Evolutionary conservation across 2,329 filamentous ascomycete species (phyloP), one percentile per base, ranked within the genome.

Genomic region (Ophiobolus disseminans): DNA sequence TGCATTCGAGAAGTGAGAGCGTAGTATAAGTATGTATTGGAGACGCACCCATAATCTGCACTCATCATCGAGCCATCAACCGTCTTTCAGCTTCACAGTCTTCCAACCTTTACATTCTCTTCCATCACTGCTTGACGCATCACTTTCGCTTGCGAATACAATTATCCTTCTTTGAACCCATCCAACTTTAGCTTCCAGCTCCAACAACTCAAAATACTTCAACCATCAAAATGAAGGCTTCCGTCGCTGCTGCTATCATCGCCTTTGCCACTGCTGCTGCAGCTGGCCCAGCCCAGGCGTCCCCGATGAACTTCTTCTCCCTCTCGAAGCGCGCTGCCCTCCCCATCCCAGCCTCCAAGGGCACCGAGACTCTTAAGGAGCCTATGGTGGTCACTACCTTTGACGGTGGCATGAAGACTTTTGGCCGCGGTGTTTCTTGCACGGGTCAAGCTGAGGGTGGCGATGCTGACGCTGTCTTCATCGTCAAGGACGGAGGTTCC

Each of bases 391-490:
- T 71, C 42, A 55, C 46, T 10, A 53, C 50, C 28, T 70, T 69
- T 35, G 68, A 70, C 47, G 68, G 68, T 55, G 67, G 66, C 13
- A 58, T 69, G 40, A 67, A 69, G 64, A 65, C 61, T 40, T 72
- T 65, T 50, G 68, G 64, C 57, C 68, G 68, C 55, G 68, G 68
- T 47, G 58, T 54, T 10, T 50, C 35, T 16, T 80, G 78, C 68
- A 71, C 62, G n/a, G 73, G 67, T 14, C 75, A 80, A 44, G 60
- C 60, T 9, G 78, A 80, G 58, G 77, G 77, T 45, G 75, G 70
- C 39, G 66, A 76, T 45, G 50, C 68, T 0, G 78, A 80, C 42
- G 77, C 80, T 38, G 80, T 83, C 63, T 83, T 83, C 75, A 72
- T 80, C 51, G 70, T 83, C 42, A 72, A 77, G 62, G 69, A 76